These are phyloP conservation scores for Plantago elongata DNA, from an alignment of 257 asterid genomes.

Conservation along the genomic window DNA sequence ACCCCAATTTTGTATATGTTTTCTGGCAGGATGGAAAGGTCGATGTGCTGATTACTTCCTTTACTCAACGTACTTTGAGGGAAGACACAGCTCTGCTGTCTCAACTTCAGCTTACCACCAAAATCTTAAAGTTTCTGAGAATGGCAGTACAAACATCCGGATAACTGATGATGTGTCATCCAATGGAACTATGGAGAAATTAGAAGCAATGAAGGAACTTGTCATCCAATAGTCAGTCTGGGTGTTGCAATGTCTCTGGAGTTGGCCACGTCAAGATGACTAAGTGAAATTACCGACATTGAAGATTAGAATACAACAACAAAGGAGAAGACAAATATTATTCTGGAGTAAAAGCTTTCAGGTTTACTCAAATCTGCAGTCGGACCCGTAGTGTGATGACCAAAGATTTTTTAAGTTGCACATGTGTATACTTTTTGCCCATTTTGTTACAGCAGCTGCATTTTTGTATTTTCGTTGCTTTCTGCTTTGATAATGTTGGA, in stretches of 20 bases:
- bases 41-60: constrained; percentile 78
- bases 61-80: constrained; percentile 68
- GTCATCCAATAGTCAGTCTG: constrained; percentile 36
- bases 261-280: too few relatives aligned
- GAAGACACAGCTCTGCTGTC: constrained; percentile 61
- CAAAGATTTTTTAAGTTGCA: constrained; percentile 26
- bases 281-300: constrained; percentile 5
- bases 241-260: constrained; percentile 8
- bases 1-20: background rate
- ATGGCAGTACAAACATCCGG: constrained; percentile 35
- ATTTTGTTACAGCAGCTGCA: constrained; percentile 31
- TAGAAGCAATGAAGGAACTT: constrained; percentile 50
- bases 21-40: constrained; percentile 71
- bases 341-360: constrained; percentile 16
- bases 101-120: constrained; percentile 31
- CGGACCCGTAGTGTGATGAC: constrained; percentile 4
- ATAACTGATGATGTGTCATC: constrained; percentile 31
- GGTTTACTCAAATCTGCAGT: constrained; percentile 11
- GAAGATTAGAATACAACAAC: constrained; percentile 17
- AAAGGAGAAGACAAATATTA: constrained; percentile 6
- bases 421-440: constrained; percentile 31
- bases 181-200: constrained; percentile 60
- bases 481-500: constrained; percentile 27
- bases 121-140: constrained; percentile 39
- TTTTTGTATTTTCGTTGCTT: constrained; percentile 25